These are phyloP conservation scores for Cicer cuneatum DNA, from an alignment of 306 rosid species.

Conservation along the genomic window DNA sequence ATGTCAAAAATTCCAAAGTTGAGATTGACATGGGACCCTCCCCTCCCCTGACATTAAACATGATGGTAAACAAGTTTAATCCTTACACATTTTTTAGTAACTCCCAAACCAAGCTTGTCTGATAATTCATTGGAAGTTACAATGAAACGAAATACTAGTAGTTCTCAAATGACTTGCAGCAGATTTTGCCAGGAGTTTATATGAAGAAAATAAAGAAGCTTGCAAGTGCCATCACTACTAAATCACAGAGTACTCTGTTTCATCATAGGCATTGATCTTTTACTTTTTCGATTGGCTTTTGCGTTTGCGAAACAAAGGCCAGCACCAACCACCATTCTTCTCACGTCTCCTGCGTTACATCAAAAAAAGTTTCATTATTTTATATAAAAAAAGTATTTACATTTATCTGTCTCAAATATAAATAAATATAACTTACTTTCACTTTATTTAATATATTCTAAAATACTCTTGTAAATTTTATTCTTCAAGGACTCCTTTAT, in stretches of 20 bases:
- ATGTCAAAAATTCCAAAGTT: constrained; percentile 26
- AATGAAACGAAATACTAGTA: constrained; percentile 4
- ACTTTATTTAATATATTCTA: too few species aligned
- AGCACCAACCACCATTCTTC: constrained; percentile 52
- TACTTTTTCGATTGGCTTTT: constrained; percentile 41
- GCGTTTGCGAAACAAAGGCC: constrained; percentile 48
- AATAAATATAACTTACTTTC: too few species aligned
- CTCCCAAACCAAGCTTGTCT: constrained; percentile 10
- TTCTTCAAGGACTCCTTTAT: too few species aligned
- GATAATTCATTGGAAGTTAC: constrained; percentile 9
- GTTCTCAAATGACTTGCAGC: constrained; percentile 10
- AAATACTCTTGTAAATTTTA: too few species aligned
- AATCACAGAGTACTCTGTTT: constrained; percentile 2
- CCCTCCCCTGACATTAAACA: constrained; percentile 17
- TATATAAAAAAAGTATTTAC: too few species aligned
- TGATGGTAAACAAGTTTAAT: constrained; percentile 6
- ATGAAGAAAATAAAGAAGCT: constrained; percentile 15
- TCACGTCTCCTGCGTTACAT: constrained; percentile 60
- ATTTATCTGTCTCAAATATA: too few species aligned
- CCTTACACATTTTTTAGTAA: constrained; percentile 20
- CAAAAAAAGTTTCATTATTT: too few species aligned
- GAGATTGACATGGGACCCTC: not conserved
- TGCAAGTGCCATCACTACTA: constrained; percentile 28
- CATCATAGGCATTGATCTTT: constrained; percentile 4
- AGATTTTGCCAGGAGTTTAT: constrained; percentile 10